Conservation (phyloP, 2,329 filamentous ascomycete genomes). For the Leptosphaerulina australis region DNA sequence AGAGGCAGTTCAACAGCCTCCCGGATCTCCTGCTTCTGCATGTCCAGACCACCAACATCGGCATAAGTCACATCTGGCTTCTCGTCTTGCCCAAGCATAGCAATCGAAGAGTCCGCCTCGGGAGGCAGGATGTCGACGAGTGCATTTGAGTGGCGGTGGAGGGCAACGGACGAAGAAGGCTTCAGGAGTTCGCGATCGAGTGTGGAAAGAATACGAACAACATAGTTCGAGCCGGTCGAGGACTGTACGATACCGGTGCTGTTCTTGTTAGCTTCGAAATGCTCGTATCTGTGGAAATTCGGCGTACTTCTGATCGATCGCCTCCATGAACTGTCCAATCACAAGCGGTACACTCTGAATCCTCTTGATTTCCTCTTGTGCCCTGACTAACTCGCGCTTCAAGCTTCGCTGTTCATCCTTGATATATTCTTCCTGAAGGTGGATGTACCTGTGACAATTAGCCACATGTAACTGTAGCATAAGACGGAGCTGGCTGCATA, state of each 20-base stretch:
- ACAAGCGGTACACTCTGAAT: slow-evolving; percentile 98
- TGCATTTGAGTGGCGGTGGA: slow-evolving; percentile 97
- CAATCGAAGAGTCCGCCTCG: slow-evolving; percentile 97
- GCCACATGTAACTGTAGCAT: slow-evolving; percentile 21
- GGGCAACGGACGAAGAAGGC: slow-evolving; percentile 94
- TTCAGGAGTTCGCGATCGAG: slow-evolving; percentile 98
- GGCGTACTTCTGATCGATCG: slow-evolving; percentile 94
- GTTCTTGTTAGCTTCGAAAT: slow-evolving; percentile 27
- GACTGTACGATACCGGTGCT: slow-evolving; percentile 99
- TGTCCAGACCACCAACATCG: slow-evolving; percentile 95
- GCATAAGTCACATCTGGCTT: slow-evolving; percentile 98
- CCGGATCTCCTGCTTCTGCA: slow-evolving; percentile 99
- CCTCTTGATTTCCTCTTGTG: slow-evolving; percentile 98
- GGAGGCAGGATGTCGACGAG: slow-evolving; percentile 98
- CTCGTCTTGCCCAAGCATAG: slow-evolving; percentile 95
- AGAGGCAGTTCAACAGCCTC: slow-evolving; percentile 96
- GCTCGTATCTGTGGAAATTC: slow-evolving; percentile 1
- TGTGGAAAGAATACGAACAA: slow-evolving; percentile 96
- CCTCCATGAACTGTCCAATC: slow-evolving; percentile 99
- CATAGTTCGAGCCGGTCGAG: slow-evolving; percentile 97
- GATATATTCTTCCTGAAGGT: slow-evolving; percentile 99
- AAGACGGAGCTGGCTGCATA: slow-evolving; percentile 54
- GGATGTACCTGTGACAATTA: slow-evolving; percentile 72
- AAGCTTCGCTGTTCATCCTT: slow-evolving; percentile 99
- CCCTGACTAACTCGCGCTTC: slow-evolving; percentile 94